Base-by-base conservation (phyloP, 2,329 filamentous ascomycete genomes). In the Pseudogymnoascus sp. region DNA sequence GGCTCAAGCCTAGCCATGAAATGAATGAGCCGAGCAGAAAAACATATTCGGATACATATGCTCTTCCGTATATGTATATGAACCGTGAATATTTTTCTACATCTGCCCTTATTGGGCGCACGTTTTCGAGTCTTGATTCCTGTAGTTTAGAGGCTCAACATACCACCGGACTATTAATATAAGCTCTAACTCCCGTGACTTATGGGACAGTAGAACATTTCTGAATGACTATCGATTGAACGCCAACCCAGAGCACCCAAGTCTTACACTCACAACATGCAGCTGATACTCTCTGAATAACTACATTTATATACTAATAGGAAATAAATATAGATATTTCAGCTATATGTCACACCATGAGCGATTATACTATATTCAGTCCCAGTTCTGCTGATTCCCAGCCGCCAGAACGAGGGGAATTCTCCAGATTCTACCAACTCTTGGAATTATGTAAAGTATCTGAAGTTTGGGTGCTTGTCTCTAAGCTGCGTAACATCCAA, bases 381-480 rank as follows among this genome's bases (percentile, higher is more conserved):
- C n/a, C 3, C n/a, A 40, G n/a, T n/a, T 40, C 36, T 40, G n/a
- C n/a, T 17, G 19, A 17, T 40, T 40, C 36, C 15, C 9, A 17
- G 4, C 8, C 36, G 36, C n/a, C n/a, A 40, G n/a, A 7, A 40
- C 1, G 13, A 36, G 13, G 21, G 21, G 15, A 15, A 47, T 47
- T 47, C 13, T 13, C 13, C 11, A n/a, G 42, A 47, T 6, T 19
- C 21, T 26, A 5, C 42, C 42, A 15, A 26, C 13, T 44, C 5
- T 15, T 15, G 6, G 4, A 47, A 19, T 71, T 67, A 0, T 78
- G 77, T 60, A 79, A 82, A 77, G 82, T 78, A 69, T 81, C 81
- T 4, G 75, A 76, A 13, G 74, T 74, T 60, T 81, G 82, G 40
- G 81, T 79, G 60, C 75, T 78, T 0, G 78, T 78, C 8, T 74